Percentiles rank a stretch among this genome's conserved stretches.
Evolutionary conservation across 768 basidiomycete species (phyloP).

Genomic region (Saitozyma sp.): DNA sequence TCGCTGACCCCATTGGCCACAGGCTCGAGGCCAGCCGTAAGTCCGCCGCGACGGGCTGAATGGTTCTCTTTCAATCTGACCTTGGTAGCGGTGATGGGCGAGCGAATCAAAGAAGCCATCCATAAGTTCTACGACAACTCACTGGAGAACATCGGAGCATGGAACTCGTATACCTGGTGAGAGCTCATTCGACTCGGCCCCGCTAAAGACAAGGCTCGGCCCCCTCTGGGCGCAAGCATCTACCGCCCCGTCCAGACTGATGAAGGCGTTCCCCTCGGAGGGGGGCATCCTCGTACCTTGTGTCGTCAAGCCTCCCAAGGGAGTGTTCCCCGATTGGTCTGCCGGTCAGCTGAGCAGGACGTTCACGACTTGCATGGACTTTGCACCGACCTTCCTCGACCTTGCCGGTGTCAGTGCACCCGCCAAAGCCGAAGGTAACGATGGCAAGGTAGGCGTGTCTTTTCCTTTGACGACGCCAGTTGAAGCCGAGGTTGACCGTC

Average conservation of each 20-base stretch:
- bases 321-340: neutral
- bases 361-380: conserved; percentile 50
- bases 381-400: conserved; percentile 34
- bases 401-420: neutral
- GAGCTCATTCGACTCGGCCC: neutral
- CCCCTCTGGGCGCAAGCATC: conserved; percentile 45
- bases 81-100: conserved; percentile 28
- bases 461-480: neutral
- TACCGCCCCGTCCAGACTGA: conserved; percentile 45
- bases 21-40: conserved; percentile 30
- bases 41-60: neutral
- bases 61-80: neutral
- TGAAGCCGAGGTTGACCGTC: neutral
- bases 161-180: conserved; percentile 39
- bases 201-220: conserved; percentile 18
- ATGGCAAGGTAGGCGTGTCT: neutral
- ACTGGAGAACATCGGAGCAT: conserved; percentile 36
- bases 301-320: conserved; percentile 34
- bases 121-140: conserved; percentile 36
- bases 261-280: conserved; percentile 28
- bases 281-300: conserved; percentile 42
- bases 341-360: conserved; percentile 17
- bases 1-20: neutral
- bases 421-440: neutral
- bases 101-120: conserved; percentile 21